phyloP scores from a whole-genome alignment of 352 stramenopile species.

The Phytophthora syringae region DNA sequence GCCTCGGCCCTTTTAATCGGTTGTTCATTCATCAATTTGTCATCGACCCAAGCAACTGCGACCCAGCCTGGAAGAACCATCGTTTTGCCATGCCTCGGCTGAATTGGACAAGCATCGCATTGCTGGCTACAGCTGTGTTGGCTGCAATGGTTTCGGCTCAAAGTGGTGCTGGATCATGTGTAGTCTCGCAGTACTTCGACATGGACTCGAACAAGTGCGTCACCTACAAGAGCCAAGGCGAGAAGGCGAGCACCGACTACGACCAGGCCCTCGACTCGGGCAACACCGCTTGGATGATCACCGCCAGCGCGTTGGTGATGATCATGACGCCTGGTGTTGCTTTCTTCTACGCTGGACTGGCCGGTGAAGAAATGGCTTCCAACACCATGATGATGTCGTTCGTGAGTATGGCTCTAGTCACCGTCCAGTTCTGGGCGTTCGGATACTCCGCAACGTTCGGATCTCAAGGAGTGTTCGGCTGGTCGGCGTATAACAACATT shows the following conservation, averaged over 20 bases:
- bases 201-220: slow-evolving; percentile 40
- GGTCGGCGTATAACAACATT: slow-evolving; percentile 65
- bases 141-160: slow-evolving; percentile 42
- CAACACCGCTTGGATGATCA: slow-evolving; percentile 74
- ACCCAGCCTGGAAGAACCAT: neutral
- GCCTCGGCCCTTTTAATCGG: neutral
- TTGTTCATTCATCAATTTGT: slow-evolving; percentile 12
- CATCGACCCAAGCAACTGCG: neutral
- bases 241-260: slow-evolving; percentile 43
- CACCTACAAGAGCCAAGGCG: slow-evolving; percentile 39
- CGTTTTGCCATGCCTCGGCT: neutral
- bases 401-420: slow-evolving; percentile 76
- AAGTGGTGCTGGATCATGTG: slow-evolving; percentile 32
- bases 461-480: slow-evolving; percentile 63
- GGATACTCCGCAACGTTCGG: slow-evolving; percentile 78
- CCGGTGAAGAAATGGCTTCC: slow-evolving; percentile 72
- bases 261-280: slow-evolving; percentile 47
- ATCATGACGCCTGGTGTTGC: slow-evolving; percentile 75
- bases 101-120: neutral
- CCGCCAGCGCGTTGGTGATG: slow-evolving; percentile 61
- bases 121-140: slow-evolving; percentile 16
- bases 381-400: slow-evolving; percentile 89
- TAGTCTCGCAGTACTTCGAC: slow-evolving; percentile 46
- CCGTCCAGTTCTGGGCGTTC: slow-evolving; percentile 81
- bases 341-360: slow-evolving; percentile 85